Conservation (phyloP, 768 basidiomycete genomes). For the Lactarius sanguifluus region DNA sequence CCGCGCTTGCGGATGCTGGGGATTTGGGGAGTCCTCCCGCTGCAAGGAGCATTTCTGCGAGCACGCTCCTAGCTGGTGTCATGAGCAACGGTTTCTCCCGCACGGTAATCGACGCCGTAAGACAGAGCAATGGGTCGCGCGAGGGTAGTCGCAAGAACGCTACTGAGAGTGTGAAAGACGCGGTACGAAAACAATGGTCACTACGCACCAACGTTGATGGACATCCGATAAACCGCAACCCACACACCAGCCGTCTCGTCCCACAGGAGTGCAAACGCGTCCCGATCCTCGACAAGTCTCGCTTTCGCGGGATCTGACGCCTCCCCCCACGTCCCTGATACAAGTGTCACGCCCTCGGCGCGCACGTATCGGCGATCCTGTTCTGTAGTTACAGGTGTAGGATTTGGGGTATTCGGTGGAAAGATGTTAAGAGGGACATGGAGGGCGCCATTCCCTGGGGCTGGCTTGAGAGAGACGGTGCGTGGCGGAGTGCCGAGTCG, state of each 20-base stretch:
- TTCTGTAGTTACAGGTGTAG: constrained; percentile 70
- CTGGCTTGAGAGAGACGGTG: constrained; percentile 46
- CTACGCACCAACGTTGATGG: constrained; percentile 74
- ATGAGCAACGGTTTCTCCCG: constrained; percentile 68
- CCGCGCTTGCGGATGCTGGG: constrained; percentile 35
- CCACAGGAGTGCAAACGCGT: constrained; percentile 67
- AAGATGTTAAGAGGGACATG: constrained; percentile 59
- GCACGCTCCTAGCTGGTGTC: constrained; percentile 40
- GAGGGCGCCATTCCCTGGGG: neutral
- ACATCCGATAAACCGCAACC: constrained; percentile 78
- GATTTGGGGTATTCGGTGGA: constrained; percentile 82
- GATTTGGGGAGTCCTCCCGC: constrained; percentile 38
- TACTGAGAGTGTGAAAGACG: constrained; percentile 7
- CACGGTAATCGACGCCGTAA: constrained; percentile 86
- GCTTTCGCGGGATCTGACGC: constrained; percentile 42
- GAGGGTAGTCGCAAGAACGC: constrained; percentile 60
- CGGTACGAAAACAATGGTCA: neutral
- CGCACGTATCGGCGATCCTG: constrained; percentile 75
- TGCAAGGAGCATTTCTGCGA: constrained; percentile 38
- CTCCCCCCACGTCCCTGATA: constrained; percentile 76
- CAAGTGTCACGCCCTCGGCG: constrained; percentile 73
- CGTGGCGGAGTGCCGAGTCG: constrained; percentile 46
- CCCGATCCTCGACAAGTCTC: constrained; percentile 35
- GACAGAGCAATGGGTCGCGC: constrained; percentile 72
- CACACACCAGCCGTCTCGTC: constrained; percentile 58